A percentile compares a stretch with the other conserved stretches of the same genome.
phyloP scores from a whole-genome alignment of 441 rosid species.

The Pelargonium cotyledonis region DNA sequence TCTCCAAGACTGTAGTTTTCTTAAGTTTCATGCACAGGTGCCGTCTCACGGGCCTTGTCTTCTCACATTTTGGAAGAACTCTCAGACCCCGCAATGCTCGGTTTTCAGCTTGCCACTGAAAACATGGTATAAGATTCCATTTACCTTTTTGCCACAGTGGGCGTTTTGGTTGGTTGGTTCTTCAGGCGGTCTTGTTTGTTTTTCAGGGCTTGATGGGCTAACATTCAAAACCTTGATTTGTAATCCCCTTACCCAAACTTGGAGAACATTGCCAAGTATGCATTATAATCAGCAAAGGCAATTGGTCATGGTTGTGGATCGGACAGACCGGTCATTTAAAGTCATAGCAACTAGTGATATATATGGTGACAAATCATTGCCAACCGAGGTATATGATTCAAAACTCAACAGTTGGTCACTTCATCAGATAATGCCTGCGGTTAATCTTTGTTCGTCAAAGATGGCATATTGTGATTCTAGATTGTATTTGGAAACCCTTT shows the following conservation, averaged over 20 bases:
- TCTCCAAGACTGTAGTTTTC: slow-evolving; percentile 77
- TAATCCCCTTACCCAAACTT: slow-evolving; percentile 79
- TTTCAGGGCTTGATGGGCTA: slow-evolving; percentile 81
- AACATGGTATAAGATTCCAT: slow-evolving; percentile 86
- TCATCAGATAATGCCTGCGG: slow-evolving; percentile 92
- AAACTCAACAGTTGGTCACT: slow-evolving; percentile 61
- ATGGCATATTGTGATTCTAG: slow-evolving; percentile 90
- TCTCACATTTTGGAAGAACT: slow-evolving; percentile 81
- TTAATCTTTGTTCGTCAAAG: slow-evolving; percentile 90
- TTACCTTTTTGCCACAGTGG: slow-evolving; percentile 79
- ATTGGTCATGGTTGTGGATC: slow-evolving; percentile 76
- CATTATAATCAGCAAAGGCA: slow-evolving; percentile 82
- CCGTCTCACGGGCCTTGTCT: slow-evolving; percentile 91
- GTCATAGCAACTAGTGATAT: slow-evolving; percentile 85
- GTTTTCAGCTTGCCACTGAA: slow-evolving; percentile 86
- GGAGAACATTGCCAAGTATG: slow-evolving; percentile 81
- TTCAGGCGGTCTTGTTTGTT: slow-evolving; percentile 81
- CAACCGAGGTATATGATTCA: slow-evolving; percentile 91
- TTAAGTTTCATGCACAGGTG: slow-evolving; percentile 80
- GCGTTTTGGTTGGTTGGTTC: slow-evolving; percentile 92
- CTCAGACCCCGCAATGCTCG: slow-evolving; percentile 72
- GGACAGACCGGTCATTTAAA: slow-evolving; percentile 63
- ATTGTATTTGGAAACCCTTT: slow-evolving; percentile 82
- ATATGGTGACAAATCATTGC: slow-evolving; percentile 73
- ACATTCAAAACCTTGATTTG: slow-evolving; percentile 76